Conservation (phyloP, 768 basidiomycete species). For the Gymnopilus junonius region DNA sequence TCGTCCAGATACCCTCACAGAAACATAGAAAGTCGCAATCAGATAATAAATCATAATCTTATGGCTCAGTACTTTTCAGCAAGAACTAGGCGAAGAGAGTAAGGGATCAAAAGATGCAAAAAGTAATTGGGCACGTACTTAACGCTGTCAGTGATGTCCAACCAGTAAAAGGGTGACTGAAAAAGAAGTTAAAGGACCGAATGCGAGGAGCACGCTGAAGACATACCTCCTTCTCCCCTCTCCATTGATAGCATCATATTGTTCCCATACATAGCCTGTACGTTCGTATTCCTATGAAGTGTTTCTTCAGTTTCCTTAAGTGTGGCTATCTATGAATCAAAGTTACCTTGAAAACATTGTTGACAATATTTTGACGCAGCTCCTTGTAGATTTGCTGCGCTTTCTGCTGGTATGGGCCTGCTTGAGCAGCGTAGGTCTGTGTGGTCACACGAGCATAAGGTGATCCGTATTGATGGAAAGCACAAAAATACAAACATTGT, state of each 20-base stretch:
- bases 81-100: constrained; percentile 27
- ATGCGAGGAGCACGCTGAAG: not conserved
- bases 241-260: constrained; percentile 86
- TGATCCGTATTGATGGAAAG: not conserved
- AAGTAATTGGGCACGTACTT: constrained; percentile 57
- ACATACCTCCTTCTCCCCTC: constrained; percentile 84
- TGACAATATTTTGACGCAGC: constrained; percentile 79
- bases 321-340: not conserved
- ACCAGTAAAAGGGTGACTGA: constrained; percentile 94
- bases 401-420: constrained; percentile 80
- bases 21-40: not conserved
- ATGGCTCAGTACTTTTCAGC: constrained; percentile 36
- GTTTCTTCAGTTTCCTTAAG: not conserved
- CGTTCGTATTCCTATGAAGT: constrained; percentile 78
- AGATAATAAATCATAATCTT: not conserved
- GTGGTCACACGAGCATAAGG: not conserved
- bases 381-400: constrained; percentile 82
- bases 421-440: constrained; percentile 76
- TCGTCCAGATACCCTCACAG: not conserved
- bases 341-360: constrained; percentile 72
- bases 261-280: constrained; percentile 97
- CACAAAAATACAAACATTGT: constrained; percentile 55
- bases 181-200: constrained; percentile 8
- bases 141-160: constrained; percentile 92
- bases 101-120: not conserved